A percentile compares a stretch with the other conserved stretches of the same genome.
Conservation (phyloP, 805 yeast genomes). For the Schwanniomyces occidentalis region DNA sequence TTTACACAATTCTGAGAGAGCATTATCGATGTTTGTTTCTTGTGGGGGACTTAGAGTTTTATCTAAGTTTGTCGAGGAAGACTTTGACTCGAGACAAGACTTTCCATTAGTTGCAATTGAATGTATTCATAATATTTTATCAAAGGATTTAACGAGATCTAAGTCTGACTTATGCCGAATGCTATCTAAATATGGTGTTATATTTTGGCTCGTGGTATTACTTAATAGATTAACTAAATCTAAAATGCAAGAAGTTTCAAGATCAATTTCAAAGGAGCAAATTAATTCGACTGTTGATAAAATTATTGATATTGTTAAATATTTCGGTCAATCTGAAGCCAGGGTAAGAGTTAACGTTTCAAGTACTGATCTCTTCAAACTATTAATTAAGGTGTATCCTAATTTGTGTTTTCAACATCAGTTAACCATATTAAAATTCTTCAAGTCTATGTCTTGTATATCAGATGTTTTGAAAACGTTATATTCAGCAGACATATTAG, state of each 20-base stretch:
- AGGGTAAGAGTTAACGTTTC: slow-evolving; percentile 42
- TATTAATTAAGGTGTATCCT: slow-evolving; percentile 40
- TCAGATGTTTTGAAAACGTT: slow-evolving; percentile 31
- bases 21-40: slow-evolving; percentile 42
- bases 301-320: slow-evolving; percentile 37
- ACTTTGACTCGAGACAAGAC: slow-evolving; percentile 37
- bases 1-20: slow-evolving; percentile 33
- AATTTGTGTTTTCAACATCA: slow-evolving; percentile 33
- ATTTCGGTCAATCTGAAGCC: slow-evolving; percentile 48
- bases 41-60: slow-evolving; percentile 48
- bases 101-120: slow-evolving; percentile 40
- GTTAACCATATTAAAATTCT: slow-evolving; percentile 43
- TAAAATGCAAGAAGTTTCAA: slow-evolving; percentile 4
- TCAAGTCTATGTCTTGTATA: slow-evolving; percentile 42
- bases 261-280: slow-evolving; percentile 3
- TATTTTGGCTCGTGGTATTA: slow-evolving; percentile 44
- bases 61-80: slow-evolving; percentile 47
- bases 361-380: slow-evolving; percentile 40
- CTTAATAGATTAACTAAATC: slow-evolving; percentile 30
- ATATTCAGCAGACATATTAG: slow-evolving; percentile 43
- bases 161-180: slow-evolving; percentile 45
- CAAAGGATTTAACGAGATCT: slow-evolving; percentile 36
- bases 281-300: slow-evolving; percentile 21
- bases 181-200: slow-evolving; percentile 41
- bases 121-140: slow-evolving; percentile 33